A percentile compares a stretch with the other conserved stretches of the same genome.
phyloP scores from a whole-genome alignment of 768 basidiomycete genomes.

The Suillus decipiens region DNA sequence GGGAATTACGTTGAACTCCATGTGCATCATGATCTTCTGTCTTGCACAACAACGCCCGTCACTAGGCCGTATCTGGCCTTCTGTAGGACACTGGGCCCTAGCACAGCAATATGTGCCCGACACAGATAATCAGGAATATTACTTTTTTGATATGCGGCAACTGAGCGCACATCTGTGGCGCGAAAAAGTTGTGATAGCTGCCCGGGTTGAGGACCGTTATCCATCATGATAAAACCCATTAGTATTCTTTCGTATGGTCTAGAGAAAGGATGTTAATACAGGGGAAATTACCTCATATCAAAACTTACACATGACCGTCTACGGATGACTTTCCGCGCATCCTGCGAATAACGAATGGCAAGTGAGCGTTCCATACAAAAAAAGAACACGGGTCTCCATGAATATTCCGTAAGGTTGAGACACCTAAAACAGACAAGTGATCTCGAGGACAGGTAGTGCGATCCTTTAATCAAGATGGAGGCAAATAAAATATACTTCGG shows the following conservation, averaged over 20 bases:
- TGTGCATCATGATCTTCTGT: not conserved
- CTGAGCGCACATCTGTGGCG: not conserved
- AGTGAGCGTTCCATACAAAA: conserved; percentile 1
- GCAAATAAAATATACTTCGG: not conserved
- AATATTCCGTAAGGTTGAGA: not conserved
- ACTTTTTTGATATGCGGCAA: not conserved
- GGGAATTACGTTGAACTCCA: not conserved
- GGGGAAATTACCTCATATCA: not conserved
- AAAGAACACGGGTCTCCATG: not conserved
- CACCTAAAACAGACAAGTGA: not conserved
- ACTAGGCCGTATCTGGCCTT: not conserved
- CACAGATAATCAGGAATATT: not conserved
- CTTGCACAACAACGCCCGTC: not conserved
- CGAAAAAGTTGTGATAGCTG: not conserved
- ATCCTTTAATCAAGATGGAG: not conserved
- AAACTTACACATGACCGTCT: not conserved
- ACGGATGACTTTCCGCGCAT: not conserved
- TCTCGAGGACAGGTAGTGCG: not conserved
- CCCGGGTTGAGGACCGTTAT: not conserved
- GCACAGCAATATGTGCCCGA: not conserved
- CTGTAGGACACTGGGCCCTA: too few relatives aligned
- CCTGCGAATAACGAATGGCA: not conserved
- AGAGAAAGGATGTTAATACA: not conserved
- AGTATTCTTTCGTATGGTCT: not conserved
- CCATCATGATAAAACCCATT: not conserved